Conservation (phyloP, 805 yeast genomes). For the Suhomyces sp. region DNA sequence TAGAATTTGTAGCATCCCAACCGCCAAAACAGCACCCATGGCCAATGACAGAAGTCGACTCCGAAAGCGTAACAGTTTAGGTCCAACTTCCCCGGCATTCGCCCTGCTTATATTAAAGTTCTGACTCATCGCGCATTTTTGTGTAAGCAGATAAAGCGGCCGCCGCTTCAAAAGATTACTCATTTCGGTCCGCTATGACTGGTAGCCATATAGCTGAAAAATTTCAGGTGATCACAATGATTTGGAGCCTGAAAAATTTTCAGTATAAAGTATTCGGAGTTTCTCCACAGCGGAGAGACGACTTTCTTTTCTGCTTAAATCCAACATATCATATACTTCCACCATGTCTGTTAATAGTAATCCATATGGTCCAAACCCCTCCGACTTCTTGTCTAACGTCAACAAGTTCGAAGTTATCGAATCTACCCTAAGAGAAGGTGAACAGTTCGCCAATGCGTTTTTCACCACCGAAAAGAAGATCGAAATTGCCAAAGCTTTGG, state of each 20-base stretch:
- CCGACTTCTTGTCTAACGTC: slow-evolving; percentile 88
- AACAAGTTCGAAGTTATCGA: slow-evolving; percentile 87
- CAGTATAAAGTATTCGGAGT: slow-evolving; percentile 5
- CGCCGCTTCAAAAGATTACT: slow-evolving; percentile 6
- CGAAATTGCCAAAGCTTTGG: slow-evolving; percentile 94
- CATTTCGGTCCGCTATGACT: slow-evolving; percentile 3
- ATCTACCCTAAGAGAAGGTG: slow-evolving; percentile 96
- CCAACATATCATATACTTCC: not conserved
- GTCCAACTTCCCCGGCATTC: too few species aligned
- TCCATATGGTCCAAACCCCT: slow-evolving; percentile 96
- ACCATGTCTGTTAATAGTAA: slow-evolving; percentile 35
- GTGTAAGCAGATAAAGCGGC: slow-evolving; percentile 6
- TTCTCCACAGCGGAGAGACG: not conserved
- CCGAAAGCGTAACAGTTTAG: too few species aligned
- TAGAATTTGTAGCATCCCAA: too few species aligned
- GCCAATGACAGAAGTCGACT: too few species aligned
- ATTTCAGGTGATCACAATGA: slow-evolving; percentile 4
- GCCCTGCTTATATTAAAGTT: slow-evolving; percentile 1
- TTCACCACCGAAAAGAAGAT: slow-evolving; percentile 92
- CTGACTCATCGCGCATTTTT: slow-evolving; percentile 4
- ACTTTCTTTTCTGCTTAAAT: not conserved
- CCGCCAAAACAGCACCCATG: too few species aligned
- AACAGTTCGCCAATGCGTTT: slow-evolving; percentile 97
- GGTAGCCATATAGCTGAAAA: slow-evolving; percentile 1
- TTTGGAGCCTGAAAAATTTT: slow-evolving; percentile 5